Evolutionary conservation across 306 rosid genomes (phyloP), one percentile per base, ranked within the genome.

Genomic region (peach (Prunus persica)): DNA sequence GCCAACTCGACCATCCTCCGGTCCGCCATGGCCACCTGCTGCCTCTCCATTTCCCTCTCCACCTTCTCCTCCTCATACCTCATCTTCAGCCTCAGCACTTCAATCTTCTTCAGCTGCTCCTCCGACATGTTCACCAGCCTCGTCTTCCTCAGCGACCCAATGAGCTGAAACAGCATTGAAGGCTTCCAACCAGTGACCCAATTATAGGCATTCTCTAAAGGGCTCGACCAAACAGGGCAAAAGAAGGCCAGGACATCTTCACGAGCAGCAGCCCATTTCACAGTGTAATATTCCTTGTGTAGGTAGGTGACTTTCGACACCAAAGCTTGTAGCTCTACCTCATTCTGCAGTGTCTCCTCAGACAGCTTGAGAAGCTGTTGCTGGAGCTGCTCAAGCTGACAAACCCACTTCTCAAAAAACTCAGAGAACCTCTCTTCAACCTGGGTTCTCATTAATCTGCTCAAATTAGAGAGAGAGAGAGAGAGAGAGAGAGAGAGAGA

Each of bases 181-280:
- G 90, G 90, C 81, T 86, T 86, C 87, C 87, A 86, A 1, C 82
- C 86, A 0, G 90, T 84, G 25, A 86, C 43, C 90, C 90, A 86
- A 0, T 16, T 24, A 57, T 63, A 69, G 2, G 86, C 80, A 55
- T 58, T 81, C 78, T 86, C 88, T 45, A 84, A 71, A 7, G 87
- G 86, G 70, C 74, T 78, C 56, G 76, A n/a, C 90, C 90, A 86
- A 5, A 71, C 55, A 0, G 91, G 90, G 3, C 82, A 32, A 56
- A 87, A 93, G 86, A 93, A 93, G 1, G 85, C 86, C 0, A 87
- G 71, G 18, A 86, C 92, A 19, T 90, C 90, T 18, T 83, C 88
- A 22, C 61, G 87, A 18, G 91, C 97, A 0, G 77, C 20, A 3
- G 88, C 87, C 96, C 96, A 93, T 77, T 91, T 93, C 3, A 88